Base-by-base conservation (phyloP, 306 rosid species). In the Lotus japonicus region DNA sequence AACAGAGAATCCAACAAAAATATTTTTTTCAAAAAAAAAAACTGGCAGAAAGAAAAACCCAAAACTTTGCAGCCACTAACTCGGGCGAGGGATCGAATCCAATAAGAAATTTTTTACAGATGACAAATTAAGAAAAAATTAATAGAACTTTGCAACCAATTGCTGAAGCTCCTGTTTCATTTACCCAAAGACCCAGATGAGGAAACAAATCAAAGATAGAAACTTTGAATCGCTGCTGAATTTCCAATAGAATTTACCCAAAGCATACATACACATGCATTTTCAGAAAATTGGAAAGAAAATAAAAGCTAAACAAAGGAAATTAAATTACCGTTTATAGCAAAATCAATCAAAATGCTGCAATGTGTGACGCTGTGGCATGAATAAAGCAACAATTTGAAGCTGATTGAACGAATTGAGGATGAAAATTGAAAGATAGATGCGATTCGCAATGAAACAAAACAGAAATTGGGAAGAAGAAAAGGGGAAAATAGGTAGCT, bases 1-100 rank as follows among this genome's bases (percentile, higher is more conserved):
- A 81, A 81, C 85, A 81, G 82, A 77, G 66, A 50, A 56, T 49
- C 35, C 71, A 43, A 75, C 0, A 71, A 58, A 64, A 76, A 31
- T 2, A 52, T 28, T 52, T 43, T 28, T 5, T 18, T n/a, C n/a
- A n/a, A n/a, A n/a, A 44, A 44, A 55, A 31, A 57, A 5, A 44
- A 58, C 42, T 4, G 2, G 11, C 42, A 57, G 21, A 50, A 62
- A 56, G 16, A 13, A 39, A 46, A 66, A 42, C 28, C 55, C 5
- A 15, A 39, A 62, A 26, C 39, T 7, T 8, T 1, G 19, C 35
- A 43, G 16, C 44, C 33, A 66, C 70, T 58, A 66, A 18, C 36
- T 16, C 45, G 33, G 58, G 2, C n/a, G 18, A 54, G 62, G 26
- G 43, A 14, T 33, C 66, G 48, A 72, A 48, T 6, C 56, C 41